These are phyloP conservation scores for Nakazawaea sp. DNA, from an alignment of 805 yeast species.

Conservation along the genomic window DNA sequence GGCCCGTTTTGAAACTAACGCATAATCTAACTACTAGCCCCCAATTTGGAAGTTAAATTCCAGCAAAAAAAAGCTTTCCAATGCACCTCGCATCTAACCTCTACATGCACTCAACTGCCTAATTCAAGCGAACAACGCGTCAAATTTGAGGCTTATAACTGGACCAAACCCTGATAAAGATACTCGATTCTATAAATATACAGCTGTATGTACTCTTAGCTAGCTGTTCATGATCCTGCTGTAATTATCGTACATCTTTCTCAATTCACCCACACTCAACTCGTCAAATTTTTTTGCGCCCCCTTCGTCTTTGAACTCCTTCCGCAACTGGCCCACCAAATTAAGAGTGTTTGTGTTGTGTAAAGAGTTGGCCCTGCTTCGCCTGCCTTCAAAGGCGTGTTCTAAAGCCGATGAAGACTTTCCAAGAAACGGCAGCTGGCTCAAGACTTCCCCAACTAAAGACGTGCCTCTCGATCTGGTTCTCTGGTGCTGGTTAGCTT, in stretches of 20 bases:
- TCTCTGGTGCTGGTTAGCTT: conserved; percentile 5
- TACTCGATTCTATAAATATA: too few relatives aligned
- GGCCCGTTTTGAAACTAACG: too few relatives aligned
- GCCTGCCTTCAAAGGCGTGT: conserved; percentile 24
- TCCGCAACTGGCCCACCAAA: neutral
- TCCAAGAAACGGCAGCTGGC: neutral
- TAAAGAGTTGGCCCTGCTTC: conserved; percentile 22
- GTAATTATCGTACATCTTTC: conserved; percentile 21
- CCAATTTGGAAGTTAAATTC: too few relatives aligned
- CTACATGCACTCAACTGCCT: too few relatives aligned
- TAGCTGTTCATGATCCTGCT: conserved; percentile 17
- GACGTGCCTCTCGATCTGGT: conserved; percentile 11
- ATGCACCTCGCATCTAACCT: too few relatives aligned
- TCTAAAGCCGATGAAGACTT: conserved; percentile 22
- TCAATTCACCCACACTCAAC: conserved; percentile 20
- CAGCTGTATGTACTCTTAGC: too few relatives aligned
- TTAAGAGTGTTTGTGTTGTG: too few relatives aligned
- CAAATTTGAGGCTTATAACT: too few relatives aligned
- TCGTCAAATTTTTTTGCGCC: conserved; percentile 18
- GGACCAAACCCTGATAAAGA: too few relatives aligned
- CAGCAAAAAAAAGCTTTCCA: too few relatives aligned
- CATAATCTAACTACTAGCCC: too few relatives aligned
- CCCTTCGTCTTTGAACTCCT: neutral
- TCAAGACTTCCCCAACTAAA: conserved; percentile 5
- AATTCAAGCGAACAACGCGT: too few relatives aligned